Evolutionary conservation across 2,329 filamentous ascomycete species (phyloP), one percentile per base, ranked within the genome.

Genomic region (Colletotrichum lindemuthianum): DNA sequence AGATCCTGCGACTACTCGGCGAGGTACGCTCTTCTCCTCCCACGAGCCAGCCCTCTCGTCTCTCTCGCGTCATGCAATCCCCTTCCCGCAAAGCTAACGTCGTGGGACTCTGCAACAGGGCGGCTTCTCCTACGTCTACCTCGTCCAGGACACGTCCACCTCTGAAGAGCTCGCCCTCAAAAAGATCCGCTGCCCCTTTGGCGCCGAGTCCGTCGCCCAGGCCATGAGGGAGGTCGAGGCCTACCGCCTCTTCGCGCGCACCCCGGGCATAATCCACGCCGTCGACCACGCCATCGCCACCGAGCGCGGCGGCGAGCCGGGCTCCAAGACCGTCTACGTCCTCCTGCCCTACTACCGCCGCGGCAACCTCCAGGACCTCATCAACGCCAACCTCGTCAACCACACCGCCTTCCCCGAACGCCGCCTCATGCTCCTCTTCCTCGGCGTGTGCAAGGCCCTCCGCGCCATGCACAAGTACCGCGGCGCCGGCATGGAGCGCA

Each of bases 131-230:
- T 99, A 98, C 79, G 96, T 99, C 71, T 99, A 99, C 81, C 92
- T 99, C 65, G 96, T 99, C 65, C 92, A 98, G 83, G 94, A 97
- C 77, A 95, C 91, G 51, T 84, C 88, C 59, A 91, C 88, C 56
- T 91, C 92, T 65, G 89, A 95, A 72, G 87, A 97, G 50, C 95
- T 97, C 77, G 96, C 96, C 15, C 89, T 98, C 67, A 99, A 99
- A 80, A 99, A 99, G 86, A 99, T 99, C 78, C 90, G 95, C 75
- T 99, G 96, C 83, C 95, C 96, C 5, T 98, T 99, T 74, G 96
- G 96, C 70, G 91, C 96, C 78, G 96, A 99, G 83, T 97, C 93
- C 33, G 95, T 99, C 64, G 89, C 93, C 70, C 93, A 92, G 76
- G 96, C 96, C 55, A 90, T 98, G 85, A 95, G 95, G 77, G 96